phyloP scores from a whole-genome alignment of 345 rosid species.

The Eucalyptus dawsonii region DNA sequence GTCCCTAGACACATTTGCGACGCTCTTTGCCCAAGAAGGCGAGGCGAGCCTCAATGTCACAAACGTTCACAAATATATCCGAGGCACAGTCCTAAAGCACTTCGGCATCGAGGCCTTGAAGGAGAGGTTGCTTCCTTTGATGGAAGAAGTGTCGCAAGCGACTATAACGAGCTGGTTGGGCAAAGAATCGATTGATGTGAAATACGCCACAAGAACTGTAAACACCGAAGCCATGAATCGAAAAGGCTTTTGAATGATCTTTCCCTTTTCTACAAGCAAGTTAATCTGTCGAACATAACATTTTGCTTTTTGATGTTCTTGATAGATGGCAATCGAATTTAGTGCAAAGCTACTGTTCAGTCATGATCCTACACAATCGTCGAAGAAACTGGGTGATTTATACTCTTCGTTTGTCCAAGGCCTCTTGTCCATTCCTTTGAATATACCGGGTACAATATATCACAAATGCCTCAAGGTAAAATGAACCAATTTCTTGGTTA shows the following conservation, averaged over 20 bases:
- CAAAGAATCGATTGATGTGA: not conserved
- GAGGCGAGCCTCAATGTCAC: not conserved
- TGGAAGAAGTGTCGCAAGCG: not conserved
- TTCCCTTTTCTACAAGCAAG: not conserved
- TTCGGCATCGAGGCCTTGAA: conserved; percentile 3
- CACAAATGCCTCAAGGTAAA: conserved; percentile 20
- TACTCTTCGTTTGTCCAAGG: not conserved
- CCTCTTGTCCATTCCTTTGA: conserved; percentile 16
- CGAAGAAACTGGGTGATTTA: not conserved
- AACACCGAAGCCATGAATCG: not conserved
- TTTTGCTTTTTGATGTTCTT: not conserved
- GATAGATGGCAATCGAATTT: conserved; percentile 10
- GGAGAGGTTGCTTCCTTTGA: not conserved
- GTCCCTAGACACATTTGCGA: conserved; percentile 1
- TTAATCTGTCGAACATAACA: too few species aligned
- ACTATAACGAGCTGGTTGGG: not conserved
- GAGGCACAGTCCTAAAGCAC: not conserved
- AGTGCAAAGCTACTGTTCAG: not conserved
- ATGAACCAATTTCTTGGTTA: not conserved
- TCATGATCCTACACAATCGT: not conserved
- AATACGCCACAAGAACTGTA: not conserved
- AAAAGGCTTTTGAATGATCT: not conserved
- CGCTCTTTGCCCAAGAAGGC: not conserved
- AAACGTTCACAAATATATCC: not conserved
- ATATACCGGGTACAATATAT: conserved; percentile 17